Evolutionary conservation across 345 rosid genomes (phyloP), one percentile per base, ranked within the genome.

Genomic region (Clarkia xantiana): DNA sequence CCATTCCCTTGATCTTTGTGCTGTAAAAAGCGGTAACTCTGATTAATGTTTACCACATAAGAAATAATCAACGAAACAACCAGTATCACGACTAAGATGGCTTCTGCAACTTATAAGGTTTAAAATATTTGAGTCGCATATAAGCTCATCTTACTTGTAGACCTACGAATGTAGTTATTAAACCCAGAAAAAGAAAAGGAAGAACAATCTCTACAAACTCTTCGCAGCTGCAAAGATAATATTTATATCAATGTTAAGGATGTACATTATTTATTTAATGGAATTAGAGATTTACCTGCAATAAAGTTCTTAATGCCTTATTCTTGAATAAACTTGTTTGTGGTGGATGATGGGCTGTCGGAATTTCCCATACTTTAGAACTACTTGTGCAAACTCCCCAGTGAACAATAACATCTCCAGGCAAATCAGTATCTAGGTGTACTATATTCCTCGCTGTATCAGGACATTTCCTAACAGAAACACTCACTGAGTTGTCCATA

Each of bases 371-470:
- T 29, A 59, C 71, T 75, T 67, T 80, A 38, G 67, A 52, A 51
- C 67, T 80, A 62, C 71, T 81, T 76, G 77, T 86, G 76, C 93
- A 86, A 68, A 83, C 84, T 59, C 98, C 98, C 98, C 98, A 90
- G 74, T 90, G 98, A 60, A 83, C 80, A 70, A 74, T 56, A 54
- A 83, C 89, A 67, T 82, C 80, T 75, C 79, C 96, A 23, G 80
- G 79, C 44, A 86, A 61, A 79, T 86, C 95, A 51, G 89, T 83
- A 57, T 83, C 96, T 56, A 90, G 57, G 51, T 57, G 62, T 38
- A 86, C 56, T 53, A 83, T 64, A 72, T 67, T 74, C 64, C 72
- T 86, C 40, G 69, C 72, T 44, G 80, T 77, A 68, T 79, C 70
- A 15, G 76, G 67, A 57, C 96, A 77, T 62, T 73, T 81, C 62